Base-by-base conservation (phyloP, 2,329 filamentous ascomycete genomes). In the Aspergillus tamarii region DNA sequence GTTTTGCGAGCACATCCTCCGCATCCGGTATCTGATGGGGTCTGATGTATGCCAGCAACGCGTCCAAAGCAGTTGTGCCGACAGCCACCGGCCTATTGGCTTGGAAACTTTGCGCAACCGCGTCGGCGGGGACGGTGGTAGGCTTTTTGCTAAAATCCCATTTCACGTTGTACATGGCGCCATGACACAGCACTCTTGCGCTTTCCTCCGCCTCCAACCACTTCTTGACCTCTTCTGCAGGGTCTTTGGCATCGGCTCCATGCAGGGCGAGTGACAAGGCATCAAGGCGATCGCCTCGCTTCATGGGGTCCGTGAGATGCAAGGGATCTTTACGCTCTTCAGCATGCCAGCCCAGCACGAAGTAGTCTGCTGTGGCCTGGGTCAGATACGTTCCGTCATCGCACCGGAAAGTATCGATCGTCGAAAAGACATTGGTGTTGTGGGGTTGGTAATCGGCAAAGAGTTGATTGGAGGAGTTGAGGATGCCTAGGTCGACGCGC, bases 391-490 rank as follows among this genome's bases (percentile, higher is more conserved):
- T 50, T 7, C 61, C 57, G 9, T 67, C 57, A 0, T 21, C 54
- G 59, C 79, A 81, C 8, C 69, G 56, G 21, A 83, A 79, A 32
- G 75, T 77, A 64, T 83, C 81, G 4, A 81, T 23, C 8, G 79
- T 76, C 57, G 70, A 75, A 59, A 83, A 81, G 10, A 82, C 80
- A 60, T 82, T 82, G 8, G 69, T 52, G 65, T 78, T 77, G 64
- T 83, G 81, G 23, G 69, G 67, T 61, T 80, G 78, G 62, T 72
- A 82, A 67, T 83, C 81, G 0, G 78, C 68, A 64, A 83, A 82
- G 1, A 81, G 72, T 36, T 73, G 74, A 60, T 82, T 82, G 5
- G 69, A 66, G 19, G 62, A 61, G 52, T 55, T 66, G 21, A 68
- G 28, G 1, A 72, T 50, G 6, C 60, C 70, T 12, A 58, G 46